Conservation (phyloP, 257 asterid species). For the Solanum chilense region DNA sequence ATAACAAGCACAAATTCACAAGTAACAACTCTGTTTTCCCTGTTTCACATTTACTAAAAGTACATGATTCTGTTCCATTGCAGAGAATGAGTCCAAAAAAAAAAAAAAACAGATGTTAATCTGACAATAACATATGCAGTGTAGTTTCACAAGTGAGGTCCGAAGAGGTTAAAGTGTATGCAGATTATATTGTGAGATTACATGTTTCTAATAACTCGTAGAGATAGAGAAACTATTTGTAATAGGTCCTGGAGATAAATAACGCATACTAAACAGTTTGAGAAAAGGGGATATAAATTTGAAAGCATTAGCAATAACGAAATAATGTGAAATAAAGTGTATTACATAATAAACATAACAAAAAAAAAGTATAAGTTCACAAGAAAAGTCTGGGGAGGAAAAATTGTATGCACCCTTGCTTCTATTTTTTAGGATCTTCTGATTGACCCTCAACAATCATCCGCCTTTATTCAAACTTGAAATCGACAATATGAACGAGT, state of each 20-base stretch:
- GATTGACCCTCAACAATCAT: not conserved
- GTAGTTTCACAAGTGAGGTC: not conserved
- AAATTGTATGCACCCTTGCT: not conserved
- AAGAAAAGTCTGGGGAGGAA: not conserved
- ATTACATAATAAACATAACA: not conserved
- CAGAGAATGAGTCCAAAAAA: not conserved
- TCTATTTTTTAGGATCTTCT: not conserved
- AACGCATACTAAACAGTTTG: not conserved
- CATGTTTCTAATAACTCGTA: not conserved
- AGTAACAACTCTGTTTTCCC: not conserved
- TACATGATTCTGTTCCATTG: not conserved
- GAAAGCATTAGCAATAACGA: not conserved
- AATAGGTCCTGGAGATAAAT: not conserved
- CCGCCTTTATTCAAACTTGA: not conserved
- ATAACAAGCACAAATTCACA: not conserved
- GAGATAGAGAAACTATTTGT: not conserved
- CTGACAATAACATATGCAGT: not conserved
- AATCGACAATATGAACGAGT: not conserved
- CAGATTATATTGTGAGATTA: not conserved
- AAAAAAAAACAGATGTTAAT: no score
- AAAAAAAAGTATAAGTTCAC: not conserved
- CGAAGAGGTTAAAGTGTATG: not conserved
- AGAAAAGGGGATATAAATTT: not conserved
- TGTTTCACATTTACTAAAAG: not conserved
- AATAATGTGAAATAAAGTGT: not conserved